Conservation (phyloP, 805 yeast species). For the Blastobotrys robertii region DNA sequence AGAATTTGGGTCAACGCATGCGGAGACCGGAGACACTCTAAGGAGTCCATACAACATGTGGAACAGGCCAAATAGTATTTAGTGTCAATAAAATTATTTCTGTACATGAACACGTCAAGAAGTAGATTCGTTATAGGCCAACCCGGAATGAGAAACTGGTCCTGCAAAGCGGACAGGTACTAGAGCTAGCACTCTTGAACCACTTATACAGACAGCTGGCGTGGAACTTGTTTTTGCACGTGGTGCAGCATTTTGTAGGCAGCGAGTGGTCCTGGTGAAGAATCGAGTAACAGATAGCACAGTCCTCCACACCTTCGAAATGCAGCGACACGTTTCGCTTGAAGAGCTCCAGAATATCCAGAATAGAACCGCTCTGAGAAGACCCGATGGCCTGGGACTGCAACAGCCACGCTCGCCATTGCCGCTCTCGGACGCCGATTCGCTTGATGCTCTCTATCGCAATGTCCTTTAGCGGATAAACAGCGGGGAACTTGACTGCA, state of each 20-base stretch:
- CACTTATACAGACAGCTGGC: conserved; percentile 93
- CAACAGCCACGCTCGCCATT: conserved; percentile 91
- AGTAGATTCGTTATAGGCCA: conserved; percentile 9
- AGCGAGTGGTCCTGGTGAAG: conserved; percentile 83
- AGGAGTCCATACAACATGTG: no score
- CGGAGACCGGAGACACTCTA: no score
- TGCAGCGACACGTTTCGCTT: conserved; percentile 70
- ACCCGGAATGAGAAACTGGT: conserved; percentile 34
- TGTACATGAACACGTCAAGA: background rate
- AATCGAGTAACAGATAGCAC: conserved; percentile 93
- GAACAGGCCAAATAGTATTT: no score
- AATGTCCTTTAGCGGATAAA: conserved; percentile 71
- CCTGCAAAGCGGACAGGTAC: conserved; percentile 93
- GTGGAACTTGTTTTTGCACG: conserved; percentile 91
- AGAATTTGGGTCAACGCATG: no score
- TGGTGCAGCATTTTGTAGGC: conserved; percentile 80
- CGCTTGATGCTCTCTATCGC: conserved; percentile 67
- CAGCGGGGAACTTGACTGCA: conserved; percentile 58
- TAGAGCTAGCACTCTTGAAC: conserved; percentile 90
- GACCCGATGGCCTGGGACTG: conserved; percentile 80
- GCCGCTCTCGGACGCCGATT: conserved; percentile 81
- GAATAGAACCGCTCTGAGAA: conserved; percentile 40
- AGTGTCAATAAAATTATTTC: no score
- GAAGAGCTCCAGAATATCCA: conserved; percentile 59
- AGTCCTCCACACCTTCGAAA: conserved; percentile 90